Percentiles rank a stretch among this genome's conserved stretches.
These are phyloP conservation scores for Zygoascus sp. DNA, from an alignment of 1,139 yeast species.

Conservation along the genomic window DNA sequence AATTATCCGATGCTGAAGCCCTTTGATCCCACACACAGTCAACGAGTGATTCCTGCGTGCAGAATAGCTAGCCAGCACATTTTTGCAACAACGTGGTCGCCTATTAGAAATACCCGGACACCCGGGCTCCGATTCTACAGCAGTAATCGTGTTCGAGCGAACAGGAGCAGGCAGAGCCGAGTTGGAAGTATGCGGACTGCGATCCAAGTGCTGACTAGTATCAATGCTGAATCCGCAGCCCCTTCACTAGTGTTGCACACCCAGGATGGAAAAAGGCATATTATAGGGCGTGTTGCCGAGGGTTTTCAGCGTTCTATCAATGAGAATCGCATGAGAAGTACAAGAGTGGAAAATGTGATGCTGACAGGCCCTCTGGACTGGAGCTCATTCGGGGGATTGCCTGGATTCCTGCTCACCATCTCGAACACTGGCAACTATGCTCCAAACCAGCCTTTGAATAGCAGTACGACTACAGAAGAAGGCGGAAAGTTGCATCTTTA, in stretches of 20 bases:
- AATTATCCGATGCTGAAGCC: too few species aligned
- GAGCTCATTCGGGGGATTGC: constrained; percentile 79
- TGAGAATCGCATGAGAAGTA: constrained; percentile 33
- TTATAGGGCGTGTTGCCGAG: constrained; percentile 79
- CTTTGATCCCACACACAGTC: too few species aligned
- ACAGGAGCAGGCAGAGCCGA: constrained; percentile 2
- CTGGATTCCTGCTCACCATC: constrained; percentile 81
- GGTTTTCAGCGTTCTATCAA: constrained; percentile 74
- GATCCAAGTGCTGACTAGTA: constrained; percentile 24
- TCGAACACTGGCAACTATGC: constrained; percentile 69
- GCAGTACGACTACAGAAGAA: constrained; percentile 35
- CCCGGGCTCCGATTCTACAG: background rate
- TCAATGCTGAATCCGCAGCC: constrained; percentile 9
- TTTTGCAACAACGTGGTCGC: constrained; percentile 1
- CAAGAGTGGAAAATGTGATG: constrained; percentile 58
- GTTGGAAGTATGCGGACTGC: constrained; percentile 24
- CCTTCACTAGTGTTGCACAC: constrained; percentile 56
- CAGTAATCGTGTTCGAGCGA: constrained; percentile 2
- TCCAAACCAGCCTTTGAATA: constrained; percentile 37
- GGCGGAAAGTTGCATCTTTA: constrained; percentile 6
- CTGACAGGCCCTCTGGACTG: constrained; percentile 71
- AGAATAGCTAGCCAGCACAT: background rate
- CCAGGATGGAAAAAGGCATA: constrained; percentile 51
- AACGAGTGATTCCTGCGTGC: too few species aligned
- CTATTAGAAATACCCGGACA: background rate